These are phyloP conservation scores for Fonsecaea nubica DNA, from an alignment of 2,329 filamentous ascomycete species.

Conservation along the genomic window DNA sequence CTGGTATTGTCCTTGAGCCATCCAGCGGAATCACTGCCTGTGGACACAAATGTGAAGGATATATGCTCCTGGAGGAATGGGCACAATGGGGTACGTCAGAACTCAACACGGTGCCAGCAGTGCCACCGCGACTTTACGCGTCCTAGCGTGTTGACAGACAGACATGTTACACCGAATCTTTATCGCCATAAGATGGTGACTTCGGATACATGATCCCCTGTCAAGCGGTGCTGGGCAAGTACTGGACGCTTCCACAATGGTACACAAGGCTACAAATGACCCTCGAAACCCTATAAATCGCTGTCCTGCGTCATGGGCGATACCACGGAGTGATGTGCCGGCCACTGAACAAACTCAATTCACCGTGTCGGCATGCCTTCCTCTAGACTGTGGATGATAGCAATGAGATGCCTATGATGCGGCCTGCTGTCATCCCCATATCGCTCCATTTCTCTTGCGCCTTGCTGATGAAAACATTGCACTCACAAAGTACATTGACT, in stretches of 20 bases:
- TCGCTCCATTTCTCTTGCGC: not conserved
- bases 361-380: not conserved
- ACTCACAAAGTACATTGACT: too few species aligned
- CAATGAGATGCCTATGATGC: not conserved
- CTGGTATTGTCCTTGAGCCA: not conserved
- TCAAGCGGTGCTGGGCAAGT: not conserved
- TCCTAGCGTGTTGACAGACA: not conserved
- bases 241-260: not conserved
- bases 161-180: not conserved
- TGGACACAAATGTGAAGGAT: not conserved
- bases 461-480: not conserved
- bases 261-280: not conserved
- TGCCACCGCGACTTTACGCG: not conserved
- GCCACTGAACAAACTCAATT: constrained; percentile 1
- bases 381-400: not conserved
- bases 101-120: not conserved
- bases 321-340: constrained; percentile 11
- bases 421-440: not conserved
- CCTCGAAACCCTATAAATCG: not conserved
- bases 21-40: not conserved
- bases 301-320: constrained; percentile 8
- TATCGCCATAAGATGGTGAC: not conserved
- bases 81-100: not conserved
- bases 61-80: not conserved
- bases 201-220: not conserved